Evolutionary conservation across 495 filamentous ascomycete genomes (phyloP), one percentile per base, ranked within the genome.

Genomic region (Xylaria palmicola): DNA sequence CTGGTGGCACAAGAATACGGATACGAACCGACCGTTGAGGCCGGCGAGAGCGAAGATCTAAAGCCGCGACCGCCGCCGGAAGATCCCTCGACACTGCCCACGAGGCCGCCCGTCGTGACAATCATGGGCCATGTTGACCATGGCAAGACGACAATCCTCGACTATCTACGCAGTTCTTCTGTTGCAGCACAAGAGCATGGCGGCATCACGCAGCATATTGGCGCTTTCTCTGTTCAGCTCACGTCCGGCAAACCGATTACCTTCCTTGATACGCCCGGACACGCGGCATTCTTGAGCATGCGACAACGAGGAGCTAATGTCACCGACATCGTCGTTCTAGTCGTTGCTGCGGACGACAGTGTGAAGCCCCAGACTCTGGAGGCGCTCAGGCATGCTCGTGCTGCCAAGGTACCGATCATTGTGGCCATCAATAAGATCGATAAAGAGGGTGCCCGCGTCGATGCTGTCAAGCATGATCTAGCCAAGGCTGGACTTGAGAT

Each of bases 111-210:
- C 5, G 90, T 99, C 13, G 94, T 99, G 40, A 99, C 95, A 13
- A 98, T 99, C 70, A 99, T 99, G 95, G 95, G 95, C 6, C 95
- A 99, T 65, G 95, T 99, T 65, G 95, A 99, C 70, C 95, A 99
- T 72, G 95, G 95, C 29, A 99, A 99, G 78, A 99, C 95, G 0
- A 98, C 95, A 0, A 85, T 99, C 30, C 79, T 99, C 8, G 95
- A 99, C 64, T 98, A 87, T 78, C 80, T 99, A 30, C 91, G 95
- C 12, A 93, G 96, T 64, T 93, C 92, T 4, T 96, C 92, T 0
- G 87, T 98, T 32, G 95, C 87, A 19, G 90, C 89, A 2, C 85
- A 88, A 45, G 95, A 99, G 71, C 91, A 97, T 66, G 95, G 95
- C 59, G 95, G 95, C 39, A 99, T 99, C 66, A 99, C 95, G 0